These are phyloP conservation scores for Russula virescens DNA, from an alignment of 768 basidiomycete genomes.

Conservation along the genomic window DNA sequence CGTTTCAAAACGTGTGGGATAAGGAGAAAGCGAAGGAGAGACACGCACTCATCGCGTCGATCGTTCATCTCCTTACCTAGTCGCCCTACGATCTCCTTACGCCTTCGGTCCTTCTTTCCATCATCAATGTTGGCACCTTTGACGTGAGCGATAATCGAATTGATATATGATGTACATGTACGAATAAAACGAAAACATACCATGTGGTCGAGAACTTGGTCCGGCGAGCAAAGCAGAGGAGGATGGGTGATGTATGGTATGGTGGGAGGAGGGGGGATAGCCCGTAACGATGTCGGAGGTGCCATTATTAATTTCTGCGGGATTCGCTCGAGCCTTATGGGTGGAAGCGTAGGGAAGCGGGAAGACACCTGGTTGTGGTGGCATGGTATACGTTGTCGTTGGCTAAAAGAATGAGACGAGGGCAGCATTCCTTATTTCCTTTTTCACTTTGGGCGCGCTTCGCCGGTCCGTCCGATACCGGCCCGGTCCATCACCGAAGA, in stretches of 20 bases:
- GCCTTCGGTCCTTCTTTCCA: conserved; percentile 56
- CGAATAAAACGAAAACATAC: background rate
- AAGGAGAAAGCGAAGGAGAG: conserved; percentile 5
- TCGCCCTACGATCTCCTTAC: conserved; percentile 65
- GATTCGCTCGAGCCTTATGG: conserved; percentile 36
- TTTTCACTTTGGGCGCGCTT: no score
- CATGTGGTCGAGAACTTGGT: conserved; percentile 12
- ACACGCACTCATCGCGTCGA: conserved; percentile 65
- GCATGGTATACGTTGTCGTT: conserved; percentile 37
- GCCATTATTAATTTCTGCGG: conserved; percentile 26
- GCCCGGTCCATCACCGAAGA: no score
- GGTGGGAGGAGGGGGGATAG: conserved; percentile 39
- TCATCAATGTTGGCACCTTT: conserved; percentile 34
- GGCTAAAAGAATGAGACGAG: no score
- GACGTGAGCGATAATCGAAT: conserved; percentile 3
- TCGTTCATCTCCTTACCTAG: conserved; percentile 69
- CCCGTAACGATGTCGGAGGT: conserved; percentile 31
- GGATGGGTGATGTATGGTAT: conserved; percentile 38
- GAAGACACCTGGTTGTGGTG: conserved; percentile 67
- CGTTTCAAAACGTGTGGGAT: conserved; percentile 12
- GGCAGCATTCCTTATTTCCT: background rate
- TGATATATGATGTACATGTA: background rate
- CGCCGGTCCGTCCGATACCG: conserved; percentile 1
- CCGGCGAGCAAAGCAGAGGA: conserved; percentile 37
- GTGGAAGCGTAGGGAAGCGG: conserved; percentile 50